Evolutionary conservation across 2,329 filamentous ascomycete genomes (phyloP).

Genomic region (Xylaria arbuscula): DNA sequence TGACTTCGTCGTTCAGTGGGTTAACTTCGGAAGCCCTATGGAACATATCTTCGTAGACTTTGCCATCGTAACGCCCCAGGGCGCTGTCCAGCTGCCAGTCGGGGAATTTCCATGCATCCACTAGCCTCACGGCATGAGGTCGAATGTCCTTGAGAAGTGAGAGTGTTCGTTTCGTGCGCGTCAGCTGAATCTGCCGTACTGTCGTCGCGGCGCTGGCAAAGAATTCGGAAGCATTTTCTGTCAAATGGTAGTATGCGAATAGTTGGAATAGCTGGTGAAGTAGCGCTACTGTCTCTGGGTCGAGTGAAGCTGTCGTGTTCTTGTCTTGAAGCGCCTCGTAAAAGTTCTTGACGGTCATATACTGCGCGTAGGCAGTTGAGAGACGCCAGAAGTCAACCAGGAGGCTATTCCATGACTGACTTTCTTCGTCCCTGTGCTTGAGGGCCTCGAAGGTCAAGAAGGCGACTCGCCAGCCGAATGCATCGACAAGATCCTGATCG

Average conservation of each 20-base stretch:
- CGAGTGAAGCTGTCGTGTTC: not conserved
- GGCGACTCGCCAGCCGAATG: conserved; percentile 12
- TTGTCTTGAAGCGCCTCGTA: conserved; percentile 11
- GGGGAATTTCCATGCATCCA: conserved; percentile 13
- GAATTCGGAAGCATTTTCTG: conserved; percentile 5
- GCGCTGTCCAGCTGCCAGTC: conserved; percentile 16
- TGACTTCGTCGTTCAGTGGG: conserved; percentile 10
- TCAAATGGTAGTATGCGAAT: conserved; percentile 16
- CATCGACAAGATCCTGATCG: conserved; percentile 13
- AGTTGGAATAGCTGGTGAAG: conserved; percentile 17
- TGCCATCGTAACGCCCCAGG: conserved; percentile 12
- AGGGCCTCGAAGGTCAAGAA: conserved; percentile 16
- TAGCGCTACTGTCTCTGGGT: not conserved
- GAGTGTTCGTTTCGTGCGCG: conserved; percentile 5
- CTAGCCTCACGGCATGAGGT: conserved; percentile 8
- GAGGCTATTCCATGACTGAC: conserved; percentile 13
- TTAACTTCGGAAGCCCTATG: conserved; percentile 13
- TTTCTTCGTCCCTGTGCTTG: conserved; percentile 13
- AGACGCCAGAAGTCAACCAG: conserved; percentile 13
- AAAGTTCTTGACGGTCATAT: not conserved
- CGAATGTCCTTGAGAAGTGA: conserved; percentile 8
- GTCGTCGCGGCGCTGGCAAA: conserved; percentile 12
- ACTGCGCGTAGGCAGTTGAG: conserved; percentile 13
- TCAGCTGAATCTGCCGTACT: conserved; percentile 12
- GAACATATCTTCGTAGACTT: conserved; percentile 15